A percentile compares a stretch with the other conserved stretches of the same genome.
These are phyloP conservation scores for Carex cristatella DNA, from an alignment of 176 grass and related monocot genomes.

Conservation along the genomic window DNA sequence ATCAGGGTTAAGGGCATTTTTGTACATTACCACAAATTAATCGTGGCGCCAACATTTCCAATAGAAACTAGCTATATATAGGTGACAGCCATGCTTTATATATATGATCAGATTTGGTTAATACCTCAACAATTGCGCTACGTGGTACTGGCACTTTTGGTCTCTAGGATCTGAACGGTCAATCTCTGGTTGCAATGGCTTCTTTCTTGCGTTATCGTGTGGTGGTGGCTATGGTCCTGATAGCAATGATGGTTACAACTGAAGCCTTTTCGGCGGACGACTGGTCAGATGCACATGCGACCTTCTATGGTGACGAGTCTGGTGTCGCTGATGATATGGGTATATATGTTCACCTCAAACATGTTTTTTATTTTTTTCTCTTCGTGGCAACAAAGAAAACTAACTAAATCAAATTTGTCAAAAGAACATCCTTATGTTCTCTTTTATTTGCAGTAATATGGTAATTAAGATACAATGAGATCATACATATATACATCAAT, in stretches of 20 bases:
- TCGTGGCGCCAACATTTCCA: constrained; percentile 30
- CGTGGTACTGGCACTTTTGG: background rate
- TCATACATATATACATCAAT: background rate
- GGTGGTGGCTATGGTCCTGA: background rate
- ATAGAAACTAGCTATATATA: background rate
- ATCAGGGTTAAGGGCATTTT: constrained; percentile 5
- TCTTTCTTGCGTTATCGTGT: background rate
- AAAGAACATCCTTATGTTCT: background rate
- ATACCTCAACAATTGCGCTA: background rate
- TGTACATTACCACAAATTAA: constrained; percentile 6
- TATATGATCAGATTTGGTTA: background rate
- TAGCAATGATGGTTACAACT: background rate
- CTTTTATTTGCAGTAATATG: too few species aligned
- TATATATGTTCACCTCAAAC: constrained; percentile 11
- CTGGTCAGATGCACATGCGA: constrained; percentile 40
- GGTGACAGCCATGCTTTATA: background rate
- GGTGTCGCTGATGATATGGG: constrained; percentile 45
- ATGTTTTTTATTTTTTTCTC: background rate
- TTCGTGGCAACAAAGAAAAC: background rate
- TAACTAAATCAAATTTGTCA: background rate
- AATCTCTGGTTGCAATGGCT: constrained; percentile 11
- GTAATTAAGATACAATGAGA: background rate
- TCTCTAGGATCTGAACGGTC: background rate
- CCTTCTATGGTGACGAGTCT: constrained; percentile 63
- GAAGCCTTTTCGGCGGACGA: background rate